These are phyloP conservation scores for Annulohypoxylon truncatum DNA, from an alignment of 2,329 filamentous ascomycete species.

Conservation along the genomic window DNA sequence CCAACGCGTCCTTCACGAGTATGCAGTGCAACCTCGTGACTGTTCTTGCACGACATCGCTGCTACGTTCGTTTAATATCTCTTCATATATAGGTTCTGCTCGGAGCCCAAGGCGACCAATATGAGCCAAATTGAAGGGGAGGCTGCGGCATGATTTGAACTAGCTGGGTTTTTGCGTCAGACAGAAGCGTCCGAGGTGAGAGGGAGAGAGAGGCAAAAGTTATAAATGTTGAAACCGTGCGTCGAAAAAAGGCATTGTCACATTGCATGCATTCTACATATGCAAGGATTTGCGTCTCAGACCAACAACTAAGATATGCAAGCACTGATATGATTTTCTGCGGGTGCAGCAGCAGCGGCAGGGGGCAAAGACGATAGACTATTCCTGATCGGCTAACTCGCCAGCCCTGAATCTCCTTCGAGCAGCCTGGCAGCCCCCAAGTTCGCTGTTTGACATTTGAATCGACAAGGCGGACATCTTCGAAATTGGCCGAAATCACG, in stretches of 20 bases:
- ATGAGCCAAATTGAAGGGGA: constrained; percentile 7
- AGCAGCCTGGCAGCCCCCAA: not conserved
- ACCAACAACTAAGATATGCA: not conserved
- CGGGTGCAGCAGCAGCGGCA: not conserved
- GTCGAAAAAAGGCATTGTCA: constrained; percentile 14
- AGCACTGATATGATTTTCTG: constrained; percentile 19
- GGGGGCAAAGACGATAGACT: not conserved
- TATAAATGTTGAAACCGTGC: constrained; percentile 17
- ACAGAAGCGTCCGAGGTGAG: constrained; percentile 9
- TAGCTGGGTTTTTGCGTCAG: constrained; percentile 4
- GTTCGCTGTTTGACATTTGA: not conserved
- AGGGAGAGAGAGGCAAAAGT: constrained; percentile 10
- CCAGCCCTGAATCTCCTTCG: not conserved
- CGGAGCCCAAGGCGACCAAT: constrained; percentile 2
- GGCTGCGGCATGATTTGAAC: not conserved
- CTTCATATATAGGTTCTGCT: constrained; percentile 5
- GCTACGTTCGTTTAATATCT: constrained; percentile 6
- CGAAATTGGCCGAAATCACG: constrained; percentile 19
- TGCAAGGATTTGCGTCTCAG: constrained; percentile 16
- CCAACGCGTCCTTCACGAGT: constrained; percentile 9
- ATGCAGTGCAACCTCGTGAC: constrained; percentile 26
- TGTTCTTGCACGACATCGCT: constrained; percentile 6
- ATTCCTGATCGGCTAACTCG: constrained; percentile 10
- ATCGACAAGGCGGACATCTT: constrained; percentile 14
- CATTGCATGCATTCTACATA: constrained; percentile 32